Base-by-base conservation (phyloP, 1,139 yeast species). In the Hansenula sp. region DNA sequence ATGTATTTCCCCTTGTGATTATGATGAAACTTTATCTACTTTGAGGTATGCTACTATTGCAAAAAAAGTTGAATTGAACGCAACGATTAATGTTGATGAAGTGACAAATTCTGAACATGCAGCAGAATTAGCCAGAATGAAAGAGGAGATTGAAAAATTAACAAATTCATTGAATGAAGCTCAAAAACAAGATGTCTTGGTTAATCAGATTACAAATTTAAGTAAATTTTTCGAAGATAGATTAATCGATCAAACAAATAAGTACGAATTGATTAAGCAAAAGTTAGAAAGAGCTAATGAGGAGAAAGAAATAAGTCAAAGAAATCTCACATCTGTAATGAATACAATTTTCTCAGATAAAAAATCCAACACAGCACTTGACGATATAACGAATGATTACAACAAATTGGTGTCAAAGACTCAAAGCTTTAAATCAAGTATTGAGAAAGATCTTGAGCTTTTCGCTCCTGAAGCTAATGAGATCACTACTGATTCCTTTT, bases 41-140 rank as follows among this genome's bases (percentile, higher is more conserved):
- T 64, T 85, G 43, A 68, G 87, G 44, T 85, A 85, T 55, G 94
- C 94, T 1, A 80, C 78, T 32, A 77, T 82, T 44, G 92, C 87
- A 3, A 83, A 84, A 55, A 71, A 70, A 50, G 84, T 85, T 49
- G 73, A 73, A 45, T 82, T 88, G 17, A 61, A 66, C 14, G 94
- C 90, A 0, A 71, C 57, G 19, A 59, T 69, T 38, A 75, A 75
- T 50, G 67, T 69, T 45, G 75, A 70, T 39, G 59, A 65, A 36
- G 57, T 67, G 18, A 63, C 9, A 65, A 62, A 43, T 56, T 62
- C 33, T 24, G 45, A 46, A 9, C 44, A 46, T 30, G 45, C 46
- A 7, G 42, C 44, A 14, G 48, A 52, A 31, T 54, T 71, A 10
- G 57, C 57, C 30, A 62, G 61, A 39, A 67, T 71, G 73, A 69